Evolutionary conservation across 331 rosid species (phyloP).

Genomic region (Prunus yedoensis): DNA sequence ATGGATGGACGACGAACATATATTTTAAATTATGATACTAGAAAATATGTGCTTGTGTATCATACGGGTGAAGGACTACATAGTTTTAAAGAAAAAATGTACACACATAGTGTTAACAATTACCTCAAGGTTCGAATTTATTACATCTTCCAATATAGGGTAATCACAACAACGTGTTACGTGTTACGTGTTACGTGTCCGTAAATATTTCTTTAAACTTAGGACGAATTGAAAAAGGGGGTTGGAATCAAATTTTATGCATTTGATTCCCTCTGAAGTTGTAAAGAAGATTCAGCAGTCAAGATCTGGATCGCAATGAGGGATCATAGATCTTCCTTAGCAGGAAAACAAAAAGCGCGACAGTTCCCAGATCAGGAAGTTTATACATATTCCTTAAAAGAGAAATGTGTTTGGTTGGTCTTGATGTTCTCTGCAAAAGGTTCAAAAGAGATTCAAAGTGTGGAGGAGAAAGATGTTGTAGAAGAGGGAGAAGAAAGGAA

Average conservation of each 20-base stretch:
- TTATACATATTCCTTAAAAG: constrained; percentile 8
- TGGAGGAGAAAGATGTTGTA: constrained; percentile 3
- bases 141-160: too few species aligned
- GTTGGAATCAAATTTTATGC: neutral
- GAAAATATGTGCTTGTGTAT: too few species aligned
- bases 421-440: constrained; percentile 23
- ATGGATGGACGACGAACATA: too few species aligned
- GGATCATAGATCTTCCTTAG: constrained; percentile 13
- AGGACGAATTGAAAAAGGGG: neutral
- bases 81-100: too few species aligned
- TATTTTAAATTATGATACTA: too few species aligned
- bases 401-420: neutral
- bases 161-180: too few species aligned
- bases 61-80: too few species aligned
- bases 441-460: constrained; percentile 40
- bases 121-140: too few species aligned
- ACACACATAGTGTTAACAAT: too few species aligned
- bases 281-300: constrained; percentile 27
- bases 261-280: neutral
- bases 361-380: constrained; percentile 23
- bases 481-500: neutral
- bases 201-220: neutral
- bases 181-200: too few species aligned
- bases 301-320: constrained; percentile 16
- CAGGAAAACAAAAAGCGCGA: constrained; percentile 10